Percentiles rank a stretch among this genome's conserved stretches.
Conservation (phyloP, 1,139 yeast genomes). For the Pneumocystis jirovecii region DNA sequence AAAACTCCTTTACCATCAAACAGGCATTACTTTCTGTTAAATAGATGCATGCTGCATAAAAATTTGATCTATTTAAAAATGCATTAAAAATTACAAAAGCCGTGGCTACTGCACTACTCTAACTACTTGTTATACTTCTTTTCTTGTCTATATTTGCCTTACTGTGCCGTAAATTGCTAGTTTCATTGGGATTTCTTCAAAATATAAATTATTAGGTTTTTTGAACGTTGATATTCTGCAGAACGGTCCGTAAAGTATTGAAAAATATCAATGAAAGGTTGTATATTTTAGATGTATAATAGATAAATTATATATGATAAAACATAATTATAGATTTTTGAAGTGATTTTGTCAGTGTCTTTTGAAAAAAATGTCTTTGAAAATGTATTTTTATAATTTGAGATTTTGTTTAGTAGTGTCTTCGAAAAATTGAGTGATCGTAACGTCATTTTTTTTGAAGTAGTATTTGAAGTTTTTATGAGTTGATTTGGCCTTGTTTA, state of each 20-base stretch:
- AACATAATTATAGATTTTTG: neutral
- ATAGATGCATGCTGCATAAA: conserved; percentile 1
- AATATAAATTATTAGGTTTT: neutral
- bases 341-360: neutral
- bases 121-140: neutral
- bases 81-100: neutral
- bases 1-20: neutral
- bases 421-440: neutral
- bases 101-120: neutral
- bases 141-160: neutral
- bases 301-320: neutral
- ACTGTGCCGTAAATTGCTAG: neutral
- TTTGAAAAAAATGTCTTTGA: neutral
- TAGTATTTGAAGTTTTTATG: neutral
- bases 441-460: neutral
- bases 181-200: neutral
- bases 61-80: neutral
- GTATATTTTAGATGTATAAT: neutral
- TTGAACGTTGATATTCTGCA: neutral
- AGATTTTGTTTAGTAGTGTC: neutral
- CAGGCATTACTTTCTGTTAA: neutral
- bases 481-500: neutral
- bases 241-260: neutral
- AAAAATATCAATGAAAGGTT: neutral
- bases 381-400: no score